A percentile compares a stretch with the other conserved stretches of the same genome.
Conservation (phyloP, 1,284 basidiomycete genomes). For the Cryptococcus sp. region DNA sequence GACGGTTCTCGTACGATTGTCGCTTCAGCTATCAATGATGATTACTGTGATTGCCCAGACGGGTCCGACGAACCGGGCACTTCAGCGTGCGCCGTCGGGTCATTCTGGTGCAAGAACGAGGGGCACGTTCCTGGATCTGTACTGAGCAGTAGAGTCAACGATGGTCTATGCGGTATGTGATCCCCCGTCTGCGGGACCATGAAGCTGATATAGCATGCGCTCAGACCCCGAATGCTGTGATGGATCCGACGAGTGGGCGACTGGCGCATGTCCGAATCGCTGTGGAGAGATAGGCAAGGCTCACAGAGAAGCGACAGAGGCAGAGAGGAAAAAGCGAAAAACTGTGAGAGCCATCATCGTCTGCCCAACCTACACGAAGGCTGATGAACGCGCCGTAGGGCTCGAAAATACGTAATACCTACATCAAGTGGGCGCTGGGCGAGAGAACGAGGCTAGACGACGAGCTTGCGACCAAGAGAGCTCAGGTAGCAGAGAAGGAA, state of each 20-base stretch:
- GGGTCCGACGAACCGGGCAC: slow-evolving; percentile 95
- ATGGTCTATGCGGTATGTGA: slow-evolving; percentile 85
- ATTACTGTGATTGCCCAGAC: slow-evolving; percentile 91
- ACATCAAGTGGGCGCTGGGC: slow-evolving; percentile 81
- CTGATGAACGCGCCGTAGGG: slow-evolving; percentile 60
- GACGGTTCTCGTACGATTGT: slow-evolving; percentile 52
- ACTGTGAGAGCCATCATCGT: slow-evolving; percentile 60
- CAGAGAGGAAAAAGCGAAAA: slow-evolving; percentile 72
- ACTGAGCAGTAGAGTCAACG: slow-evolving; percentile 81
- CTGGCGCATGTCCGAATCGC: slow-evolving; percentile 73
- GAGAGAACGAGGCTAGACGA: slow-evolving; percentile 79
- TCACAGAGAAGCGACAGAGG: slow-evolving; percentile 67
- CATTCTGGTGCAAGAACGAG: slow-evolving; percentile 84
- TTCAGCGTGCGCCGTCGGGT: slow-evolving; percentile 67
- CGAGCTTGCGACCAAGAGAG: slow-evolving; percentile 60
- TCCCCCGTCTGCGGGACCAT: too few relatives aligned
- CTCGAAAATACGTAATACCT: slow-evolving; percentile 83
- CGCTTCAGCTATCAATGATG: slow-evolving; percentile 83
- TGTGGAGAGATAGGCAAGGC: slow-evolving; percentile 76
- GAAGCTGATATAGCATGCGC: not conserved
- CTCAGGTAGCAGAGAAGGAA: slow-evolving; percentile 68
- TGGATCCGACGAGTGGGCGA: slow-evolving; percentile 80
- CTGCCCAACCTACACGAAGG: not conserved
- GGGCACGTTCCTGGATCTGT: slow-evolving; percentile 84
- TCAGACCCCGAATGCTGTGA: slow-evolving; percentile 93